A percentile compares a stretch with the other conserved stretches of the same genome.
phyloP scores from a whole-genome alignment of 345 rosid genomes.

The Populus simonii region DNA sequence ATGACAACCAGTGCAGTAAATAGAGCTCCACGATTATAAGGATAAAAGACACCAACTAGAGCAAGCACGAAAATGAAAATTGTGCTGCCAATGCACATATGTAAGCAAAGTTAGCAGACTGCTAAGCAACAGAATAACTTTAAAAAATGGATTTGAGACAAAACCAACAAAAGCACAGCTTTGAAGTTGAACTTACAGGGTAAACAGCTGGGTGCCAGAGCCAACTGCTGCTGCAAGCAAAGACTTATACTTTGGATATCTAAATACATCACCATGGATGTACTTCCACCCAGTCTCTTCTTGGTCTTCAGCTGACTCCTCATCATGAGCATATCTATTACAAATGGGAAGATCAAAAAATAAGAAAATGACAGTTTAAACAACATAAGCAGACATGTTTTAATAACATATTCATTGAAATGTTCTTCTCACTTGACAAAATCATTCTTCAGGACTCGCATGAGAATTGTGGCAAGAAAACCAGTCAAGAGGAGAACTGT shows the following conservation, averaged over 20 bases:
- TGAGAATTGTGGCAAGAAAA: constrained; percentile 34
- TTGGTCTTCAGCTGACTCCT: constrained; percentile 30
- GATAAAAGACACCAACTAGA: constrained; percentile 87
- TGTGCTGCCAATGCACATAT: constrained; percentile 39
- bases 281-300: constrained; percentile 40
- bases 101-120: background rate
- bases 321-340: constrained; percentile 28
- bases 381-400: background rate
- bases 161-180: background rate
- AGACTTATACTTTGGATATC: constrained; percentile 30
- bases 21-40: constrained; percentile 88
- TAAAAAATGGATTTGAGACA: background rate
- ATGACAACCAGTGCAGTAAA: constrained; percentile 86
- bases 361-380: background rate
- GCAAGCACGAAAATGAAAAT: constrained; percentile 79
- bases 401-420: background rate
- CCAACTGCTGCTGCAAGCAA: constrained; percentile 30
- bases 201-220: constrained; percentile 31
- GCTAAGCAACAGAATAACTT: background rate
- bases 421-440: constrained; percentile 24
- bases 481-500: constrained; percentile 35
- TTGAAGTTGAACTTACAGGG: constrained; percentile 19
- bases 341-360: background rate
- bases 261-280: constrained; percentile 33
- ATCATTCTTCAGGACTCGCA: constrained; percentile 36